Base-by-base conservation (phyloP, 1,139 yeast genomes). In the Yamadazyma sp. region DNA sequence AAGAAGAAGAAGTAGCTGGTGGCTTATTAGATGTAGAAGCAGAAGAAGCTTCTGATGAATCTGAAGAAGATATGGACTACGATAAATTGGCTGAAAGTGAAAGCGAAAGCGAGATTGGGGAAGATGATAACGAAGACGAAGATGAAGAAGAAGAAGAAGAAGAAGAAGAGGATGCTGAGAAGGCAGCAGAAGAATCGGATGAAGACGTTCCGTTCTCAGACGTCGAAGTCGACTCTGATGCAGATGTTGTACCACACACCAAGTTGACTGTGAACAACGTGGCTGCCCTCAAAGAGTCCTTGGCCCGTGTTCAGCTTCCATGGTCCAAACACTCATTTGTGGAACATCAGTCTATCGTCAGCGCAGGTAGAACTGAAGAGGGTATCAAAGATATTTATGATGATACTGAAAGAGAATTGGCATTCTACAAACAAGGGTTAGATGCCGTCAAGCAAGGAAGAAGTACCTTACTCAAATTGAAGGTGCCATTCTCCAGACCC, bases 401-500 rank as follows among this genome's bases (percentile, higher is more conserved):
- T 59, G 99, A 94, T 57, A 86, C 96, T 37, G 92, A 89, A 64
- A 82, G 77, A 52, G 77, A 72, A 57, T 62, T 72, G 49, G 73
- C 77, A 44, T 87, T 88, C 56, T 92, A 91, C 65, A 89, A 87
- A 61, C 98, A 94, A 69, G 95, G 95, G 12, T 76, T 92, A 45
- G 85, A 80, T 38, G 96, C 98, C 5, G 95, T 85, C 26, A 67
- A 75, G 43, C 77, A 75, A 54, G 96, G 88, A 27, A 83, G 92
- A 58, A 66, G 75, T 37, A 76, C 77, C 36, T 73, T 91, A 37
- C 61, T 74, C 42, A 79, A 79, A 59, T 73, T 83, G 51, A 83
- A 83, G 57, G 81, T 89, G 17, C 92, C 97, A 43, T 92, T 92
- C 62, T 75, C 95, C 29, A 81, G 99, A 62, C 99, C 99, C 22